Evolutionary conservation across 2,329 filamentous ascomycete species (phyloP).

Genomic region (Aciculosporium take): DNA sequence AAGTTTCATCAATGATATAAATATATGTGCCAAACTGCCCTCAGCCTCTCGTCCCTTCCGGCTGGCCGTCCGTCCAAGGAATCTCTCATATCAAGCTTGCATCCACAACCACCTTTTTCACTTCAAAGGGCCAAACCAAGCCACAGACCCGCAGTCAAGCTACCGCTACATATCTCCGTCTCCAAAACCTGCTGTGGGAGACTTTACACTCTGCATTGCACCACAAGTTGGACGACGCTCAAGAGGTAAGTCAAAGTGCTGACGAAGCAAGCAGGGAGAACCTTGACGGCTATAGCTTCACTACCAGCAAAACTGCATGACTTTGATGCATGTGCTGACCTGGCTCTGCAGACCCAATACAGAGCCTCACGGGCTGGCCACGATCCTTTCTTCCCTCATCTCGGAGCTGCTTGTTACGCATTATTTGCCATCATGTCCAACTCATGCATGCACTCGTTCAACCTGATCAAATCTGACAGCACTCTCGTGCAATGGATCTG

Average conservation of each 20-base stretch:
- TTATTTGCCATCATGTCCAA: constrained; percentile 27
- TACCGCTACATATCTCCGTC: neutral
- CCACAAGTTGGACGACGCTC: neutral
- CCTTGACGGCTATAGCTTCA: neutral
- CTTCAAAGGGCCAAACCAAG: too few relatives aligned
- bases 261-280: too few relatives aligned
- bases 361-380: neutral
- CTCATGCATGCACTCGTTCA: constrained; percentile 48
- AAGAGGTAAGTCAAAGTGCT: neutral
- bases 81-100: neutral
- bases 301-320: too few relatives aligned
- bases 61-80: neutral
- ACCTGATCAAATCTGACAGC: constrained; percentile 52
- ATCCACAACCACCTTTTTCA: neutral
- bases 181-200: neutral
- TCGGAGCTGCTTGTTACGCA: neutral
- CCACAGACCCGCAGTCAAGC: neutral
- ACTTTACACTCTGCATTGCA: neutral
- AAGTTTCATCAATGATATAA: neutral
- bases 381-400: neutral
- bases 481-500: constrained; percentile 53
- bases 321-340: neutral
- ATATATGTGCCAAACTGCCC: too few relatives aligned
- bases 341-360: neutral
- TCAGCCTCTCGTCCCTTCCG: neutral